These are phyloP conservation scores for Houttuynia cordata DNA, from an alignment of 164 flowering plant species.

Conservation along the genomic window DNA sequence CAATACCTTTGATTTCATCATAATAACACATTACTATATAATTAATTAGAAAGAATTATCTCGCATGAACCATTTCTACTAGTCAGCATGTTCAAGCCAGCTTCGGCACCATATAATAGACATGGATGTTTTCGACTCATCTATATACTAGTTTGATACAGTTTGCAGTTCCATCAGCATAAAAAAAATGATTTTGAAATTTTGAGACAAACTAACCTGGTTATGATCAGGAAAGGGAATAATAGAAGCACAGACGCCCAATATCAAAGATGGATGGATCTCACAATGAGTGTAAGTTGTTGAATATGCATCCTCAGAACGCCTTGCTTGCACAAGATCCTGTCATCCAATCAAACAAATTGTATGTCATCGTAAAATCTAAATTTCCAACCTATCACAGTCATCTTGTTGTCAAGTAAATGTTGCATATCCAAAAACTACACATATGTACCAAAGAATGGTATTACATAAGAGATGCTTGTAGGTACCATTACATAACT, in stretches of 20 bases:
- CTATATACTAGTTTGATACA: neutral
- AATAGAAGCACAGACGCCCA: constrained; percentile 99
- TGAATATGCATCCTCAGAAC: constrained; percentile 86
- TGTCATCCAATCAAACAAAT: constrained; percentile 12
- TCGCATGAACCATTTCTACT: too few species aligned
- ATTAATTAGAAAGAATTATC: too few species aligned
- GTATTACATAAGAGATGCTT: neutral
- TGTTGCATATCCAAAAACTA: too few species aligned
- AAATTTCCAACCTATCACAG: too few species aligned
- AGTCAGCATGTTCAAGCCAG: too few species aligned
- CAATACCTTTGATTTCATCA: too few species aligned
- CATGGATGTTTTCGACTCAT: neutral
- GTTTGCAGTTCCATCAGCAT: neutral
- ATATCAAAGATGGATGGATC: constrained; percentile 91
- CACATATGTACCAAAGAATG: neutral
- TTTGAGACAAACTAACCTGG: constrained; percentile 37
- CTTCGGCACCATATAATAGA: too few species aligned
- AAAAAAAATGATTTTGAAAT: too few species aligned
- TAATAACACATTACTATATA: too few species aligned
- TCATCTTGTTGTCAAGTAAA: too few species aligned
- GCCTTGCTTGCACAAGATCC: constrained; percentile 75
- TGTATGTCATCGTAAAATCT: neutral
- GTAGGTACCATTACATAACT: too few species aligned
- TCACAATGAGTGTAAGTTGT: constrained; percentile 96
- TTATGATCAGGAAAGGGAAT: constrained; percentile 99